Base-by-base conservation (phyloP, 352 stramenopile genomes). In the Pythium myriotylum region DNA sequence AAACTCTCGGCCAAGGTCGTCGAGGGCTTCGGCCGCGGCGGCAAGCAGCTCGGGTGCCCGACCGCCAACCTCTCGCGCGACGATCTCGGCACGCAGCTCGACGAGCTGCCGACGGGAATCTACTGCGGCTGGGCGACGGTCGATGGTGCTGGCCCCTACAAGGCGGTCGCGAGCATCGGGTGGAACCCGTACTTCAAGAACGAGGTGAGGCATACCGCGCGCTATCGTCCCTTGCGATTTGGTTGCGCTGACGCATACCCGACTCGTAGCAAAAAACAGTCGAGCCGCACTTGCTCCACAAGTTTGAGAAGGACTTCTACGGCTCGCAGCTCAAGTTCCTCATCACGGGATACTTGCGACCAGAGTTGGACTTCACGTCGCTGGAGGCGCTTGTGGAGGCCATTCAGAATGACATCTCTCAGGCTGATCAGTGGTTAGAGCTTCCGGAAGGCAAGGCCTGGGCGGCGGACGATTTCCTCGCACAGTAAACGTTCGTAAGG, bases 111-210 rank as follows among this genome's bases (percentile, higher is more conserved):
- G 12, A 91, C 89, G n/a, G 94, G 95, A 22, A 96, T 98, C 49
- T 99, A 98, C 75, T 94, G 92, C 73, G 92, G 92, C 37, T 98
- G 92, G 92, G 95, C 92, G 26, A 85, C 80, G 0, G 80, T 98
- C 17, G 88, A 97, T 70, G 77, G 76, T 54, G 59, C 82, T 12
- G 86, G 80, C 0, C 78, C 81, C 41, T 96, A 92, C 78, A 98
- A 98, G 74, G 95, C 94, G 19, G 96, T 98, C 22, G 96, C 96
- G n/a, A 99, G 98, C 81, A 96, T 99, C 37, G 96, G 96, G 13
- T 98, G 88, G 88, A 98, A 98, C 72, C 92, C 92, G 39, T 96
- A 92, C 74, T 98, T 96, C 60, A 89, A 96, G 63, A 97, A 98
- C 66, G 84, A 96, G 72, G 85, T 95, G 5, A 24, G 19, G 26